Base-by-base conservation (phyloP, 495 filamentous ascomycete species). In the Penicillium nucicola region DNA sequence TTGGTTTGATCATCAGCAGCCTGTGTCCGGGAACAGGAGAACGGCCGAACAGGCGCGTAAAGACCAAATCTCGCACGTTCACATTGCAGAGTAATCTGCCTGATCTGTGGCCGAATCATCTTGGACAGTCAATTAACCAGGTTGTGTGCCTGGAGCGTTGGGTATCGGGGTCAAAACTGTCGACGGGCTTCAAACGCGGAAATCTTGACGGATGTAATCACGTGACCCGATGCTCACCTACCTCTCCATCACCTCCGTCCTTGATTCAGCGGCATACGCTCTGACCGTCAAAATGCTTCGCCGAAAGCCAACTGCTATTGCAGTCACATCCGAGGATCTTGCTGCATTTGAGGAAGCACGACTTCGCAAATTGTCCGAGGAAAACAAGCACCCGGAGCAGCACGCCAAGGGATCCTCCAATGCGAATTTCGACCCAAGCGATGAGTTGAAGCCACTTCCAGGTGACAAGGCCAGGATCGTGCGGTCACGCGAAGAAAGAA, bases 251-350 rank as follows among this genome's bases (percentile, higher is more conserved):
- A 34, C 22, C 40, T 14, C 8, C 10, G 23, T 20, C n/a, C 42
- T 42, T 23, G 32, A 17, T 4, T 18, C 22, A 30, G 20, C 1
- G 13, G 39, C n/a, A 35, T 20, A 10, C 13, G 10, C 33, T 17
- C 28, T 9, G 35, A 25, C 32, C 13, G 20, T 6, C 36, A 45
- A 25, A 60, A 95, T 95, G 89, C 84, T 95, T 49, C 89, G 89
- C 60, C 84, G 89, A 31, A 84, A 86, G 40, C 85, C 88, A 2
- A 95, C 89, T 5, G 77, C 83, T 22, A 87, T 95, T 53, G 78
- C 81, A 44, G 76, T 95, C 32, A 92, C 89, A 0, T 74, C 84
- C 9, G 88, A 92, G 68, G 89, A 95, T 62, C 67, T 93, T 33
- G 78, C 84, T 20, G 75, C 81, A 36, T 92, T 89, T 67, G 88